phyloP scores from a whole-genome alignment of 2,329 filamentous ascomycete species.

The Cladorrhinum sp. region DNA sequence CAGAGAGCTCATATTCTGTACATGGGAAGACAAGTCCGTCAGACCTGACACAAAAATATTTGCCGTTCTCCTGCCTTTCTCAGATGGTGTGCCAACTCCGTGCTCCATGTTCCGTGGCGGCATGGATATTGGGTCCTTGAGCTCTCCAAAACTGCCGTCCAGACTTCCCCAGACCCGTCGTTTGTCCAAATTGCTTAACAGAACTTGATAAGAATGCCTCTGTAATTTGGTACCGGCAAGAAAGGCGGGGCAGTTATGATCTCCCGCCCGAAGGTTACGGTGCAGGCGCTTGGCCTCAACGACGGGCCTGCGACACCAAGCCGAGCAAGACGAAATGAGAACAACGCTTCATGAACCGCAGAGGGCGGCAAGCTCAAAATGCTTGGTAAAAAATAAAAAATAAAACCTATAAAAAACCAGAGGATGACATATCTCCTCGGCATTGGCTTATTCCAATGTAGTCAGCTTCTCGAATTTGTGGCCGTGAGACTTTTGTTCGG shows the following conservation, averaged over 20 bases:
- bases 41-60: slow-evolving; percentile 7
- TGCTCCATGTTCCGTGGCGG: slow-evolving; percentile 8
- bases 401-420: too few species aligned
- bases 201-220: slow-evolving; percentile 9
- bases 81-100: slow-evolving; percentile 4
- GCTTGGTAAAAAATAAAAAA: slow-evolving; percentile 2
- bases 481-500: neutral
- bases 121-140: slow-evolving; percentile 22
- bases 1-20: neutral
- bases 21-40: neutral
- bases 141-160: too few species aligned
- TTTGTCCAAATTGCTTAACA: slow-evolving; percentile 13
- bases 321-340: slow-evolving; percentile 19
- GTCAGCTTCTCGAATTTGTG: neutral
- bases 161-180: slow-evolving; percentile 4
- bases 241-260: slow-evolving; percentile 19
- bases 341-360: slow-evolving; percentile 1
- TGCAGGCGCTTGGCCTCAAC: slow-evolving; percentile 24
- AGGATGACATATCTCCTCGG: slow-evolving; percentile 1
- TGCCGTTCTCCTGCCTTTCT: slow-evolving; percentile 3
- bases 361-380: slow-evolving; percentile 17
- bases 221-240: neutral
- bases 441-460: neutral
- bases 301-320: slow-evolving; percentile 20
- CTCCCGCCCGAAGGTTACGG: slow-evolving; percentile 14